Percentiles rank a stretch among this genome's conserved stretches.
These are phyloP conservation scores for Rosa lucieae DNA, from an alignment of 306 rosid genomes.

Conservation along the genomic window DNA sequence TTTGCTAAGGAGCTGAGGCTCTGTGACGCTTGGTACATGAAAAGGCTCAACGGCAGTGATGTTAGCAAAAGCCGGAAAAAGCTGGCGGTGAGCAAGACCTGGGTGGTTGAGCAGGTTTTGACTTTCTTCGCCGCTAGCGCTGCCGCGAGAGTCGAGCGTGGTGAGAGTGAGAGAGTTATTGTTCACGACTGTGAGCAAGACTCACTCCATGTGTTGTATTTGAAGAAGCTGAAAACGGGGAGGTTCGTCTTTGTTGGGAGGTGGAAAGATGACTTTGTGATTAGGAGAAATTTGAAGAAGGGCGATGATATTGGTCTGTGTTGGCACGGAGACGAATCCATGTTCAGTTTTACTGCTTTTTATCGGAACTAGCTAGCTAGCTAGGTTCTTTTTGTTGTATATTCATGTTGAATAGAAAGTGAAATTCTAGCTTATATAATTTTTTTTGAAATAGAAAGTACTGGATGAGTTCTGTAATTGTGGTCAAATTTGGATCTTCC, in stretches of 20 bases:
- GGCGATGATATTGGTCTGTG: neutral
- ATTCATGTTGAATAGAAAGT: neutral
- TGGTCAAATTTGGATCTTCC: too few species aligned
- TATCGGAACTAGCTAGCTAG: neutral
- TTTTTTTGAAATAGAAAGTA: too few species aligned
- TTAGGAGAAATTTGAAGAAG: neutral
- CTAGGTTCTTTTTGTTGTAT: neutral
- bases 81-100: neutral
- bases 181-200: neutral
- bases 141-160: neutral
- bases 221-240: neutral
- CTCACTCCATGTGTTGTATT: neutral
- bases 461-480: too few species aligned
- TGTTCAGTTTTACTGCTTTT: neutral
- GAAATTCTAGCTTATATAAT: too few species aligned
- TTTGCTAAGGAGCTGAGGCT: neutral
- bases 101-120: neutral
- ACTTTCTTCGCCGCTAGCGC: neutral
- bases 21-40: neutral
- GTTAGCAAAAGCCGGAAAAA: neutral
- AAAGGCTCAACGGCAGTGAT: neutral
- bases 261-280: neutral
- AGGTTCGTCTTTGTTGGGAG: neutral
- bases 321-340: neutral
- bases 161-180: neutral